Conservation (phyloP, 1,284 basidiomycete genomes). For the Fistulinella staudtii region DNA sequence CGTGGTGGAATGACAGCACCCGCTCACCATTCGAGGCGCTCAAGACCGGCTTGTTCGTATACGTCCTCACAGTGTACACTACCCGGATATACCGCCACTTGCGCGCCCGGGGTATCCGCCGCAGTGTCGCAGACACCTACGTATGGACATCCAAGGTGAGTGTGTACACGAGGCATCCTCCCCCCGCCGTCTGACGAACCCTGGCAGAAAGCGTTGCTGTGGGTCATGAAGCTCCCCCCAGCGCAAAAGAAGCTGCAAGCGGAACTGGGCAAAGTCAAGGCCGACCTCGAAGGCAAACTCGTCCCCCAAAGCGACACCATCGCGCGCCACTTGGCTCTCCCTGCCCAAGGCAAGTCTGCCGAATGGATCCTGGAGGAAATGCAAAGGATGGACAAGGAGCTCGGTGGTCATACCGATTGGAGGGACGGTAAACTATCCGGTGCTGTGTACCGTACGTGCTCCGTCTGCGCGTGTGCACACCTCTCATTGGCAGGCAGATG, state of each 20-base stretch:
- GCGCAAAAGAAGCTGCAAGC: slow-evolving; percentile 62
- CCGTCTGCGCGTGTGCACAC: neutral
- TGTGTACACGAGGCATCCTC: neutral
- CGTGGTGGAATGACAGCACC: slow-evolving; percentile 14
- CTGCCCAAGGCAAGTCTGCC: slow-evolving; percentile 61
- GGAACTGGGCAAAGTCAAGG: slow-evolving; percentile 67
- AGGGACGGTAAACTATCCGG: slow-evolving; percentile 78
- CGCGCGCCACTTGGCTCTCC: slow-evolving; percentile 62
- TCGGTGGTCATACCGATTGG: slow-evolving; percentile 52
- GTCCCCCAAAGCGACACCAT: slow-evolving; percentile 60
- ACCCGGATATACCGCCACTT: slow-evolving; percentile 64
- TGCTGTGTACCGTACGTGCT: slow-evolving; percentile 77
- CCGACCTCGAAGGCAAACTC: slow-evolving; percentile 67
- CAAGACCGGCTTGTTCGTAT: slow-evolving; percentile 62
- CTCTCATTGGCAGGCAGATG: slow-evolving; percentile 46
- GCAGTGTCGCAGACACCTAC: slow-evolving; percentile 53
- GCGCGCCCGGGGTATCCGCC: slow-evolving; percentile 63
- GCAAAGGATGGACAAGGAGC: slow-evolving; percentile 68
- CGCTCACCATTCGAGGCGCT: slow-evolving; percentile 40
- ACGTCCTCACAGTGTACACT: slow-evolving; percentile 51
- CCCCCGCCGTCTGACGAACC: slow-evolving; percentile 4
- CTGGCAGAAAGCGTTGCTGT: slow-evolving; percentile 49
- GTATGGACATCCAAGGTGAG: slow-evolving; percentile 53
- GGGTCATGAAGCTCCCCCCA: slow-evolving; percentile 67
- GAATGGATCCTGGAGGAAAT: slow-evolving; percentile 82